These are phyloP conservation scores for Alliaria petiolata DNA, from an alignment of 345 rosid genomes.

Conservation along the genomic window DNA sequence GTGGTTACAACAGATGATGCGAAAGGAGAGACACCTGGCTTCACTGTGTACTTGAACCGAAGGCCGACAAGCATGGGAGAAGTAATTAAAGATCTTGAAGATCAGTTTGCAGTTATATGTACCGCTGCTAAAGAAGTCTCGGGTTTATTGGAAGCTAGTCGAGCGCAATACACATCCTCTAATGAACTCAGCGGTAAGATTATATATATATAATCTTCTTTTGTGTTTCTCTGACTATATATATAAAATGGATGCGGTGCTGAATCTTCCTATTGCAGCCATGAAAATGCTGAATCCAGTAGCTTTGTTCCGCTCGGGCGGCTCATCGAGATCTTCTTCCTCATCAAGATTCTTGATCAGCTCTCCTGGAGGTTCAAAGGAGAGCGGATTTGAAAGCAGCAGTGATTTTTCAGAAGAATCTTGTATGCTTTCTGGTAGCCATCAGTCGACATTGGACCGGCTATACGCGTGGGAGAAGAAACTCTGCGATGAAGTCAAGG, in stretches of 20 bases:
- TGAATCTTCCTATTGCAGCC: conserved; percentile 46
- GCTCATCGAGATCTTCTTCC: conserved; percentile 70
- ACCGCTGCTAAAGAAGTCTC: conserved; percentile 74
- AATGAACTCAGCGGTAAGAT: conserved; percentile 62
- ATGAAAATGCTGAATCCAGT: conserved; percentile 87
- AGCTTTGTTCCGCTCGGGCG: conserved; percentile 62
- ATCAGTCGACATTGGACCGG: conserved; percentile 80
- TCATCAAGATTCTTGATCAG: conserved; percentile 65
- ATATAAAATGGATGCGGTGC: background rate
- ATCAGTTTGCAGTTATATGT: conserved; percentile 61
- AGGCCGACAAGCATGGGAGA: conserved; percentile 89
- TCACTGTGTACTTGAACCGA: conserved; percentile 77
- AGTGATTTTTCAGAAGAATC: conserved; percentile 38
- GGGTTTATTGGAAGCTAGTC: conserved; percentile 64
- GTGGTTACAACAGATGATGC: conserved; percentile 40
- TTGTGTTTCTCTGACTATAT: background rate
- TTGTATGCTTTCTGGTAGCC: conserved; percentile 58
- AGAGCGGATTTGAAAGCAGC: conserved; percentile 10
- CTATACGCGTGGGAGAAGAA: conserved; percentile 90
- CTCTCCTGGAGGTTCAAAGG: conserved; percentile 47
- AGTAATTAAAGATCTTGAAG: conserved; percentile 86
- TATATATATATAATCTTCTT: background rate
- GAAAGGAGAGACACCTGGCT: conserved; percentile 64
- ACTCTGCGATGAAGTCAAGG: conserved; percentile 91
- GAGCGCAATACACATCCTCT: conserved; percentile 49